Conservation (phyloP, 2,329 filamentous ascomycete species). For the Gliomastix tumulicola region DNA sequence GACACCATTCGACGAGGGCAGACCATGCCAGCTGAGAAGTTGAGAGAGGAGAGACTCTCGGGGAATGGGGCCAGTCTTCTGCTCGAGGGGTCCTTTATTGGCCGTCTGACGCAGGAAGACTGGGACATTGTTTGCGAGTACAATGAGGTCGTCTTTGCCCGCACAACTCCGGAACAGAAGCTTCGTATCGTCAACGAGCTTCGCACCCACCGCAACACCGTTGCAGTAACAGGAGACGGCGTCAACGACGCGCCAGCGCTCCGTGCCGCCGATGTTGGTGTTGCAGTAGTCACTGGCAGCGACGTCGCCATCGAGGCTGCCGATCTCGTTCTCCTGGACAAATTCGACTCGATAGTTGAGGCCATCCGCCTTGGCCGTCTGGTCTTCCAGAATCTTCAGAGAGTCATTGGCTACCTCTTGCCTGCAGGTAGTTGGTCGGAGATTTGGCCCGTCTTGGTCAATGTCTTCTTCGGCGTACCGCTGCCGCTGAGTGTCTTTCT, state of each 20-base stretch:
- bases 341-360: conserved; percentile 64
- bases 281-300: conserved; percentile 57
- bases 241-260: conserved; percentile 62
- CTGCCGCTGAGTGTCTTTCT: conserved; percentile 43
- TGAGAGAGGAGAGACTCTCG: conserved; percentile 10
- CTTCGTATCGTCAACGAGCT: conserved; percentile 66
- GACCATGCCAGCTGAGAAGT: conserved; percentile 5
- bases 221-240: conserved; percentile 69
- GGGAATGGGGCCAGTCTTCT: conserved; percentile 17
- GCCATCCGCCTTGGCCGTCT: conserved; percentile 44
- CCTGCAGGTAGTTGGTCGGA: conserved; percentile 48
- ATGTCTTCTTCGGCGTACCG: conserved; percentile 48
- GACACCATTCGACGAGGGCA: conserved; percentile 10
- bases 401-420: conserved; percentile 35
- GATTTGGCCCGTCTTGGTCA: conserved; percentile 49
- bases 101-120: conserved; percentile 40
- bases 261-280: conserved; percentile 61
- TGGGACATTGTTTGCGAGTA: conserved; percentile 41
- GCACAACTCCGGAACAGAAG: conserved; percentile 64
- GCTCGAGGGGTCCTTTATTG: conserved; percentile 51
- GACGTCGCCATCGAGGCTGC: conserved; percentile 59
- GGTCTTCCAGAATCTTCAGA: conserved; percentile 32
- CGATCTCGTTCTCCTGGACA: conserved; percentile 62
- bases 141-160: conserved; percentile 58
- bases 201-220: conserved; percentile 49